These are phyloP conservation scores for Talaromyces sp. DNA, from an alignment of 2,329 filamentous ascomycete genomes.

Conservation along the genomic window DNA sequence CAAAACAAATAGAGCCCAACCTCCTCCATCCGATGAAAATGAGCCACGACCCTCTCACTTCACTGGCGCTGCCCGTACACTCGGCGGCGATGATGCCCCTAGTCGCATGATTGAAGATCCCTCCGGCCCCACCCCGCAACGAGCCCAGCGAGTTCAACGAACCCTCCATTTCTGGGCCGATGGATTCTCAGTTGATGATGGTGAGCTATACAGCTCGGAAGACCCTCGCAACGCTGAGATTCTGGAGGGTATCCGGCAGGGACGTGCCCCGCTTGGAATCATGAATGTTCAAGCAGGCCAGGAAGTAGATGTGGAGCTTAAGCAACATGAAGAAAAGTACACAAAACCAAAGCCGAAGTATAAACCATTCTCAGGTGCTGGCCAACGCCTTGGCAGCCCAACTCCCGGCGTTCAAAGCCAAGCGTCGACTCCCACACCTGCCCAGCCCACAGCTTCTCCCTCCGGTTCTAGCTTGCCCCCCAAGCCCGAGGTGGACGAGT, in stretches of 20 bases:
- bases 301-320: constrained; percentile 66
- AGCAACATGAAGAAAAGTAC: constrained; percentile 67
- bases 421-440: constrained; percentile 32
- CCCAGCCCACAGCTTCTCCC: constrained; percentile 11
- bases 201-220: constrained; percentile 64
- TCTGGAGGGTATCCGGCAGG: constrained; percentile 64
- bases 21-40: constrained; percentile 47
- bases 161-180: constrained; percentile 67
- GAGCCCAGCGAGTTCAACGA: constrained; percentile 57
- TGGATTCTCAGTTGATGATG: constrained; percentile 68
- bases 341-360: constrained; percentile 65
- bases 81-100: constrained; percentile 66
- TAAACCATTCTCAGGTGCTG: constrained; percentile 63
- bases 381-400: constrained; percentile 65
- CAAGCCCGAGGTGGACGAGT: constrained; percentile 57
- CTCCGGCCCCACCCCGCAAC: constrained; percentile 42
- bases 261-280: constrained; percentile 64
- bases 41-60: constrained; percentile 52
- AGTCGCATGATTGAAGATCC: constrained; percentile 60
- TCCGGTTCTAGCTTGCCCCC: constrained; percentile 26
- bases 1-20: constrained; percentile 31
- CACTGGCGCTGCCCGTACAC: constrained; percentile 63
- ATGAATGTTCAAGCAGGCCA: constrained; percentile 65
- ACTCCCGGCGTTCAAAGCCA: constrained; percentile 56
- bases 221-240: constrained; percentile 65